Base-by-base conservation (phyloP, 768 basidiomycete genomes). In the Leccinum disarticulatum region DNA sequence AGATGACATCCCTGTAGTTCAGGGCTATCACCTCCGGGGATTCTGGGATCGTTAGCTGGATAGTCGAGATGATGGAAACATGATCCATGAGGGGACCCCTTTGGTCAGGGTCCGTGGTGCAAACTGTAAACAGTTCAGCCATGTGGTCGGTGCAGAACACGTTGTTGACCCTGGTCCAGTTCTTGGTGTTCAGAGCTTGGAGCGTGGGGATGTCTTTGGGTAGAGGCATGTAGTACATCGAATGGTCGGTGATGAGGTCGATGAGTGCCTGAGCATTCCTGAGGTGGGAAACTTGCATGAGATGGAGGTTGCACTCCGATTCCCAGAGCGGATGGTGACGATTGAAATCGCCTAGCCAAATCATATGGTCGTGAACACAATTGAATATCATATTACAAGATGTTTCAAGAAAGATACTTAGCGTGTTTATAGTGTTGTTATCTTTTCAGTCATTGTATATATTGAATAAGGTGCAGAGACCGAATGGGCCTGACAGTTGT, bases 131-230 rank as follows among this genome's bases (percentile, higher is more conserved):
- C 1, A 15, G 6, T 4, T 43, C n/a, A 0, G 41, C n/a, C 1
- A 9, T 50, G 17, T 50, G 28, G 17, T 50, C 56, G 0, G 4
- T 59, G 19, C 66, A 62, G 43, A 74, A 78, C 0, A 79, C 67
- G 22, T 80, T 79, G 62, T 79, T 76, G 0, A 69, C 67, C 1
- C 76, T 22, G 0, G 76, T 77, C 58, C 64, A 68, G 55, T 74
- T 75, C 10, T 61, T 61, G 27, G 68, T 65, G 8, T 17, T 25
- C 1, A 49, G 58, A 0, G 63, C 55, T 54, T 62, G 35, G 0
- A 75, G 67, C 0, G 72, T 77, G 9, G 68, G 73, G 1, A 72
- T 55, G 15, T 59, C 66, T 33, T 67, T 62, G 0, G 69, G 71
- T 2, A 79, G 66, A 0, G 66, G 61, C 70, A 72, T 69, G n/a